Evolutionary conservation across 2,329 filamentous ascomycete species (phyloP), one percentile per base, ranked within the genome.

Genomic region (Calonectria fujianensis): DNA sequence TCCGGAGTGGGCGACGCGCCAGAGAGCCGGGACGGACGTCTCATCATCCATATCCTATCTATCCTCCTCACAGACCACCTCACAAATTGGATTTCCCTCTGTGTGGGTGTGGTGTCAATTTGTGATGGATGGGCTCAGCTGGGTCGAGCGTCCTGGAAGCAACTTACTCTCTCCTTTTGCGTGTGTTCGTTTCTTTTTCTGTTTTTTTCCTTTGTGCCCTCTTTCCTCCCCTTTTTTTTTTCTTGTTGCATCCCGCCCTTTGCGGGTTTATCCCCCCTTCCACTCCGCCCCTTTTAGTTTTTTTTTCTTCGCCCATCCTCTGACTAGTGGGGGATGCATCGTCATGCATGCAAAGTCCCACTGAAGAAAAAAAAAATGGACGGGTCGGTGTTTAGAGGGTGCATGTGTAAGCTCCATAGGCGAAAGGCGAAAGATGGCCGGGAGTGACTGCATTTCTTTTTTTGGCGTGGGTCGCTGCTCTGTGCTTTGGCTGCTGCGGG

Each of bases 21-120:
- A 63, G 37, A 63, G 57, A 63, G 57, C 57, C 57, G 57, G 57
- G 57, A 41, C 57, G 57, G 57, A 27, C 57, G 57, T 63, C 57
- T 63, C 57, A 63, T 41, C 20, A 63, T 63, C 7, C 7, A 9
- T 32, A 32, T 32, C 20, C 29, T 54, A 10, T 59, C 35, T 41
- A 32, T 61, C 20, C 35, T 61, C 39, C 35, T 39, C 52, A 59
- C 57, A 39, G 37, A 63, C 57, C 57, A 63, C 57, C n/a, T n/a
- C 57, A 61, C 35, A 24, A 39, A 61, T 41, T 41, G n/a, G 8
- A 11, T n/a, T 63, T 18, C 8, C 14, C n/a, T 31, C 18, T n/a
- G 57, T 27, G 35, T 41, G 37, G 57, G 57, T 41, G 57, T 63
- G 57, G 37, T 63, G 57, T 63, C 57, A 63, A 27, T 66, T 50